Evolutionary conservation across 129 eudicot species (phyloP), one percentile per base, ranked within the genome.

Genomic region (Gnaphalium uliginosum): DNA sequence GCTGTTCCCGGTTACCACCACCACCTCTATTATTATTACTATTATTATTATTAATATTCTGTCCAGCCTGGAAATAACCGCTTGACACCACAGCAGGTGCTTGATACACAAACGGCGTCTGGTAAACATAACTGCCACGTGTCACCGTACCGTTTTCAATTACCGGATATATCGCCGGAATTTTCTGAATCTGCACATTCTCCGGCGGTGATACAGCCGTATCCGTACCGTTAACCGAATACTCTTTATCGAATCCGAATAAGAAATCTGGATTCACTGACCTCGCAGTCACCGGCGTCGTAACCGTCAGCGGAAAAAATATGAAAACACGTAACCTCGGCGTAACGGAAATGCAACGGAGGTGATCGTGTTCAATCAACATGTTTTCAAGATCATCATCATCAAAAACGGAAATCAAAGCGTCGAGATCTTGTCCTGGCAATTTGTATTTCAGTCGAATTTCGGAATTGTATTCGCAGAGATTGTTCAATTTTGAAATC

Each of bases 191-290:
- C 68, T 74, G 62, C 71, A 70, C 71, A 81, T 74, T 74, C 62
- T 33, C 86, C 75, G 78, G 80, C 21, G 54, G 61, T 9, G 65
- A 22, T 2, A 65, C 32, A 27, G 41, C 71, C 24, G 66, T 6
- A 30, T 70, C 87, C 43, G 61, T 41, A 69, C 43, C 30, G 53
- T 64, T 69, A 25, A 65, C 11, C 66, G 78, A 41, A 61, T 83
- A 87, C 61, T 85, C 92, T 82, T 90, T 87, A 53, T 90, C 96
- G 30, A 90, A 90, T 27, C 96, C 96, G 73, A 90, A 90, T 30
- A 90, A 32, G 32, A 79, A 90, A 29, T 90, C 96, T 69, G 96
- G 96, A 67, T 83, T 89, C 72, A 79, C 69, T 1, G 81, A 69
- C 19, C 80, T 33, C 2, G 66, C 73, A 64, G 89, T 51, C 0